Evolutionary conservation across 352 stramenopile species (phyloP).

Genomic region (Pythium rhizo-oryzae): DNA sequence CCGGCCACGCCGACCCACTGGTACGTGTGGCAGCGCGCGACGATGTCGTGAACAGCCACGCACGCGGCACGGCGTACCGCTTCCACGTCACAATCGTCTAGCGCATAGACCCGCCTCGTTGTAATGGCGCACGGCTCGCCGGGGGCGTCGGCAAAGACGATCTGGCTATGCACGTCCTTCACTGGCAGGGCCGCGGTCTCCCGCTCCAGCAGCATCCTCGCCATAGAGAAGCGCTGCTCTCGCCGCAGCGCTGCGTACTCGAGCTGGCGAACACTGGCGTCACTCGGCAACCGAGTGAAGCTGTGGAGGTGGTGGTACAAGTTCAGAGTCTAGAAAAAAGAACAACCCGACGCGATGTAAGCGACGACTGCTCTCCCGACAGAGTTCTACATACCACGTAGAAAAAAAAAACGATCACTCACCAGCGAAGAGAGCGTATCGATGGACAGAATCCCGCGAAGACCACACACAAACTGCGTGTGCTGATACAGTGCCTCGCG

Average conservation of each 20-base stretch:
- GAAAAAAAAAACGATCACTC: background rate
- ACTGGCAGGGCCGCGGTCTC: slow-evolving; percentile 17
- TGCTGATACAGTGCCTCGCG: slow-evolving; percentile 8
- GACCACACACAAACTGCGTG: slow-evolving; percentile 12
- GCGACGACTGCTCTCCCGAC: too few species aligned
- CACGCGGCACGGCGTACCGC: slow-evolving; percentile 30
- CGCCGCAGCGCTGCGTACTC: slow-evolving; percentile 13
- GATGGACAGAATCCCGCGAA: background rate
- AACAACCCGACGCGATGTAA: too few species aligned
- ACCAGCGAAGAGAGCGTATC: background rate
- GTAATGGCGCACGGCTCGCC: slow-evolving; percentile 30
- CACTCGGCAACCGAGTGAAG: slow-evolving; percentile 23
- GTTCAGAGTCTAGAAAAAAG: slow-evolving; percentile 13
- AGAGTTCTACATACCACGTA: too few species aligned
- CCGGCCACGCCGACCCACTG: slow-evolving; percentile 25
- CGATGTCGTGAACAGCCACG: slow-evolving; percentile 31
- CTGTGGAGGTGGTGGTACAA: slow-evolving; percentile 27
- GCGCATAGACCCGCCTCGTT: slow-evolving; percentile 38
- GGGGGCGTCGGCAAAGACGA: slow-evolving; percentile 1
- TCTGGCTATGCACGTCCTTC: background rate
- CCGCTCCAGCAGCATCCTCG: slow-evolving; percentile 13
- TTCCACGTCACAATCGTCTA: slow-evolving; percentile 33
- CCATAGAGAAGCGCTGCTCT: slow-evolving; percentile 3
- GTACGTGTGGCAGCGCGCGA: slow-evolving; percentile 35
- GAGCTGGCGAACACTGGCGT: slow-evolving; percentile 1